Base-by-base conservation (phyloP, 1,284 basidiomycete genomes). In the Puccinia coronata region DNA sequence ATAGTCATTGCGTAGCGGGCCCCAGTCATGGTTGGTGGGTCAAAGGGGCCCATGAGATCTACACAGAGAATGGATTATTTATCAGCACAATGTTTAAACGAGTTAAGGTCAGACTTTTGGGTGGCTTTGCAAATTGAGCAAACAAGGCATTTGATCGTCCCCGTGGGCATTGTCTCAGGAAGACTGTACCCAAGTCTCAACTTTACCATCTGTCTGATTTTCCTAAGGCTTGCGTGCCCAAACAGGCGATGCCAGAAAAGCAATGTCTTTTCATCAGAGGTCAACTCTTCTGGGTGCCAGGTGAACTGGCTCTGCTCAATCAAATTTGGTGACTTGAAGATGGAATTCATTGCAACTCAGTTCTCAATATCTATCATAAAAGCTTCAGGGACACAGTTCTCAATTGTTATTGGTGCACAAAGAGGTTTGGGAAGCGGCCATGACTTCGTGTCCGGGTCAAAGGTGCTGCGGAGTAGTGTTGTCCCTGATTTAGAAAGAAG, bases 201-300 rank as follows among this genome's bases (percentile, higher is more conserved):
- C 39, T 65, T 65, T 3, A 23, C 25, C 3, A 65, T 18, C 8
- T 20, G 3, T 20, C 39, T 65, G 18, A 65, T 65, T n/a, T 36
- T 23, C 18, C 61, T 36, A 5, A 65, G 61, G 20, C 61, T 65
- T 43, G 61, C 61, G 20, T 65, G 61, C 3, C 61, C 61, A 65
- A 65, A 65, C 5, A 65, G 18, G 23, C 61, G 20, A 18, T 65
- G 61, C 14, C n/a, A 65, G 34, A 28, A 65, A 6, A 65, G 12
- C 5, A 65, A 34, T 9, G 61, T 65, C 34, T 65, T 65, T n/a
- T 65, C 61, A 65, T 65, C n/a, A 18, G n/a, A n/a, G n/a, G n/a
- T n/a, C n/a, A n/a, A n/a, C n/a, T n/a, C n/a, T n/a, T n/a, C n/a
- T n/a, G n/a, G n/a, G n/a, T n/a, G n/a, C n/a, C n/a, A n/a, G n/a